Evolutionary conservation across 345 rosid genomes (phyloP).

Genomic region (Hirschfeldia incana): DNA sequence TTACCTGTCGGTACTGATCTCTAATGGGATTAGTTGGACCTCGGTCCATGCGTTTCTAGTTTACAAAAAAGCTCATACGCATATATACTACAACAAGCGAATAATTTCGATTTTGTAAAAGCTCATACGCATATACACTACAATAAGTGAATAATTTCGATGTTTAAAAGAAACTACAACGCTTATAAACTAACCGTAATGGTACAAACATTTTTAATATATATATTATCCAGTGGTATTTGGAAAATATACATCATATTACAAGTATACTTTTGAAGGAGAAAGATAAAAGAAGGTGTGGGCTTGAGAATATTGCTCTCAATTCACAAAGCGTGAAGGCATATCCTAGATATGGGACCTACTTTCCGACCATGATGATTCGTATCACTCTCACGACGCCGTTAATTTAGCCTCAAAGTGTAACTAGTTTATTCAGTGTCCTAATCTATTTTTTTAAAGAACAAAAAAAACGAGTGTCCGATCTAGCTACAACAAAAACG

Average conservation of each 20-base stretch:
- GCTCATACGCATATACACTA: background rate
- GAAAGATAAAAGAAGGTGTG: slow-evolving; percentile 31
- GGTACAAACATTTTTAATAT: background rate
- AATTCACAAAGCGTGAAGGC: slow-evolving; percentile 42
- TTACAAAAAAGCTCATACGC: background rate
- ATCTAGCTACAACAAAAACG: too few species aligned
- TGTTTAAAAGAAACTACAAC: background rate
- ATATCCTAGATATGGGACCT: slow-evolving; percentile 48
- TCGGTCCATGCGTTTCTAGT: too few species aligned
- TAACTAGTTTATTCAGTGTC: background rate
- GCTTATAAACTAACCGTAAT: background rate
- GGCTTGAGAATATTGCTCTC: slow-evolving; percentile 51
- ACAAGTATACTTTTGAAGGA: background rate
- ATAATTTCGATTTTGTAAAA: background rate
- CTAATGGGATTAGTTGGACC: too few species aligned
- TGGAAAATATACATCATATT: background rate
- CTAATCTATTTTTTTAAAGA: background rate
- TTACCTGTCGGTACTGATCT: too few species aligned
- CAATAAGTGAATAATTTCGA: background rate
- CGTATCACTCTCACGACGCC: slow-evolving; percentile 25
- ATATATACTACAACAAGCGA: background rate
- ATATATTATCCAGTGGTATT: too few species aligned
- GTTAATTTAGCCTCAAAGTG: slow-evolving; percentile 29
- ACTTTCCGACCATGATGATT: slow-evolving; percentile 43
- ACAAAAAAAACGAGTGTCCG: too few species aligned